Conservation (phyloP, 2,329 filamentous ascomycete genomes). For the Piedraia hortae region DNA sequence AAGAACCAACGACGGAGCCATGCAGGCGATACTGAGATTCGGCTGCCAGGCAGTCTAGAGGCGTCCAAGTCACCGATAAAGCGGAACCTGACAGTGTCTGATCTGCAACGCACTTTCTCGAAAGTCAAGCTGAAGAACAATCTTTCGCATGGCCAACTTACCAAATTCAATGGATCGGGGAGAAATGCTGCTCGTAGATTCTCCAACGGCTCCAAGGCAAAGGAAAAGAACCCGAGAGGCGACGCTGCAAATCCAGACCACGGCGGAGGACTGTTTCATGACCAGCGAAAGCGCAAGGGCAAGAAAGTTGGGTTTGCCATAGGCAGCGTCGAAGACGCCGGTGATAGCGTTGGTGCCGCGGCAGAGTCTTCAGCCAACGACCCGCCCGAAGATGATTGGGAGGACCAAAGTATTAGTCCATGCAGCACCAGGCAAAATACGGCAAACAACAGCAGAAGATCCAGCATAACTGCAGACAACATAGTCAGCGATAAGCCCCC, state of each 20-base stretch:
- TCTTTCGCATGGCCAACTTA: constrained; percentile 20
- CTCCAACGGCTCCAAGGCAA: constrained; percentile 9
- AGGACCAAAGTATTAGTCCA: constrained; percentile 13
- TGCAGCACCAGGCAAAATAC: constrained; percentile 13
- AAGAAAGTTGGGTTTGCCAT: constrained; percentile 13
- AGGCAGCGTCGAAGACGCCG: constrained; percentile 7
- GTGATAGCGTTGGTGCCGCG: constrained; percentile 8
- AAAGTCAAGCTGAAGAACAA: constrained; percentile 13
- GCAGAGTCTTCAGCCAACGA: constrained; percentile 9
- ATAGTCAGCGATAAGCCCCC: constrained; percentile 1
- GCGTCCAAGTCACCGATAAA: constrained; percentile 8
- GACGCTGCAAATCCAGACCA: too few species aligned
- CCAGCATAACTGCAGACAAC: constrained; percentile 4
- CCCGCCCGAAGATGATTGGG: constrained; percentile 13
- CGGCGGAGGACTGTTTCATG: too few species aligned
- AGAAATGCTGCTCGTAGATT: constrained; percentile 13
- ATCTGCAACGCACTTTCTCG: constrained; percentile 9
- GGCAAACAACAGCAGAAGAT: constrained; percentile 12
- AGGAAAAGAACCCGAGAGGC: constrained; percentile 9
- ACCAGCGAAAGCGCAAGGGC: constrained; percentile 7
- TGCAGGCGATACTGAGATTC: constrained; percentile 12
- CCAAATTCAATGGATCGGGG: constrained; percentile 12
- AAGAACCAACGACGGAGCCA: constrained; percentile 7
- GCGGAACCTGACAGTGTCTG: constrained; percentile 10
- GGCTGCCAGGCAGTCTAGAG: constrained; percentile 11